Percentiles rank a stretch among this genome's conserved stretches.
phyloP scores from a whole-genome alignment of 1,139 yeast species.

The Candida anutae region DNA sequence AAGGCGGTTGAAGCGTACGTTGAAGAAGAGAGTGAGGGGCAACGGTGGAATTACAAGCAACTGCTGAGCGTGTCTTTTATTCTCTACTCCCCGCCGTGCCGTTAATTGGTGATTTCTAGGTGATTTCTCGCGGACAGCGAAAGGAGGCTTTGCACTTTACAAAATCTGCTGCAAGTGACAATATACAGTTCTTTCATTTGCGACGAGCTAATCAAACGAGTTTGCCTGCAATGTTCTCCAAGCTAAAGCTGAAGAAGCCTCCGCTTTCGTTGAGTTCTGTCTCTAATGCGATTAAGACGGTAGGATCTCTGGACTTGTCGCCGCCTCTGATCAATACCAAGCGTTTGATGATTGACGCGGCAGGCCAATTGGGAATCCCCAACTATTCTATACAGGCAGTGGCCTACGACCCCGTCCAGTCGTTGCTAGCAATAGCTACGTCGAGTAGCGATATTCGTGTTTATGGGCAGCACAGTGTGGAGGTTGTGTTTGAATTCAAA shows the following conservation, averaged over 20 bases:
- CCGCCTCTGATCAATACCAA: conserved; percentile 32
- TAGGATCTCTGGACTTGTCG: conserved; percentile 31
- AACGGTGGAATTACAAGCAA: too few relatives aligned
- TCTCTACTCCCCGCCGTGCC: too few relatives aligned
- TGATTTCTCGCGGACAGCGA: too few relatives aligned
- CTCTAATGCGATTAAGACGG: conserved; percentile 46
- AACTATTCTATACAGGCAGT: conserved; percentile 44
- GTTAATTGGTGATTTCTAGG: too few relatives aligned
- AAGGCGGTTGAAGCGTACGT: too few relatives aligned
- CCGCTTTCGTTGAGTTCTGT: conserved; percentile 44
- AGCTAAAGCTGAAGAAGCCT: conserved; percentile 37
- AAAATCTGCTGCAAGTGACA: too few relatives aligned
- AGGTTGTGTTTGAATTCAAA: conserved; percentile 53
- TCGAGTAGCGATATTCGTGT: conserved; percentile 63
- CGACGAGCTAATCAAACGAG: too few relatives aligned
- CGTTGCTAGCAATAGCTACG: conserved; percentile 77
- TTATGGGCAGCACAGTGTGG: conserved; percentile 79
- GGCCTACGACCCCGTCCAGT: conserved; percentile 85
- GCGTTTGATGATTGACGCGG: conserved; percentile 23
- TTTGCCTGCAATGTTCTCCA: conserved; percentile 50
- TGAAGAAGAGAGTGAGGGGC: too few relatives aligned
- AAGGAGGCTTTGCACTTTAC: too few relatives aligned
- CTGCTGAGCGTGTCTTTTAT: too few relatives aligned
- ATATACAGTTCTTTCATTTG: too few relatives aligned
- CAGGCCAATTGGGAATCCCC: conserved; percentile 34